Base-by-base conservation (phyloP, 805 yeast species). In the Peterozyma xylosa region DNA sequence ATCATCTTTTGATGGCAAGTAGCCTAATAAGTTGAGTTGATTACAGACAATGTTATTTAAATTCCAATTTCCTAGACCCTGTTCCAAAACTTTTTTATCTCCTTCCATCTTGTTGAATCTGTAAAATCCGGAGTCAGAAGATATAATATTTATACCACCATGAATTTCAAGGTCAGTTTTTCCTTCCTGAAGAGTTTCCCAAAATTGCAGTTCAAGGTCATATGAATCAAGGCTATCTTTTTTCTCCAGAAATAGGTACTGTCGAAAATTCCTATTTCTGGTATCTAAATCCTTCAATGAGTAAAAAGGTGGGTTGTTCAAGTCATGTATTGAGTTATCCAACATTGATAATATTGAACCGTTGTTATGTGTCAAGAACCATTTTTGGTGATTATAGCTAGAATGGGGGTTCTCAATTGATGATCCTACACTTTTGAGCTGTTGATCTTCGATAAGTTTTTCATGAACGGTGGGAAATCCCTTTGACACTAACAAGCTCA, bases 221-320 rank as follows among this genome's bases (percentile, higher is more conserved):
- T 21, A 5, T 4, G 7, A 5, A 7, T 7, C 7, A 21, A 7
- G 7, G 4, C 27, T 21, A 7, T 21, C 27, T 21, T 21, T 21
- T 21, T 7, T 21, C 7, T 9, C 9, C 15, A 14, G 15, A 55
- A 48, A 30, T 54, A 49, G 29, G 42, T 45, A 6, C 46, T 64
- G 62, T 56, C 63, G 63, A 59, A 72, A 65, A 53, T 63, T 64
- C 45, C 66, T 55, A 45, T 80, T 78, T 47, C 76, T 77, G 41
- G 78, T 83, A 58, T 72, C 71, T 53, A 75, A 80, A 51, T 80
- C 82, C 33, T 73, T 65, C 47, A 82, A 59, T 30, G 73, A 74
- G 60, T 76, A 78, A 6, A 73, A 51, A 0, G 83, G 71, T 0
- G 82, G 71, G 37, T 55, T 60, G 30, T 62, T 58, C 45, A 66